Conservation (phyloP, 23 red algal genomes). For the Agarophyton chilense region DNA sequence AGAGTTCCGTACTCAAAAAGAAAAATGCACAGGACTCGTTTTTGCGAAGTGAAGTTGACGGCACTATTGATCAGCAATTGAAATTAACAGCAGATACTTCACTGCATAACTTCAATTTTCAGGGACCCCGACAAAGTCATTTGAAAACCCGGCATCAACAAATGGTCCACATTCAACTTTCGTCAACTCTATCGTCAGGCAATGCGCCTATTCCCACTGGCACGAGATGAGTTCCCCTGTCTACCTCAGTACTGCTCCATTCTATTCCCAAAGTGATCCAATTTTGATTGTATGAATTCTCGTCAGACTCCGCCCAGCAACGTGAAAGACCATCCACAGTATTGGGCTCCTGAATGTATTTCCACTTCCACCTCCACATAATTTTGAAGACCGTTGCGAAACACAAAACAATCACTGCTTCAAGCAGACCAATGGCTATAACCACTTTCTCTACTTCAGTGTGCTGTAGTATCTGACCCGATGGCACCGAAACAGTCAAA, state of each 20-base stretch:
- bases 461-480: background rate
- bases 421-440: background rate
- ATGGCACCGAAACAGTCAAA: background rate
- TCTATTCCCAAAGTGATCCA: background rate
- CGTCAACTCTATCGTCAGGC: too few species aligned
- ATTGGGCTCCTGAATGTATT: conserved; percentile 6
- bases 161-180: too few species aligned
- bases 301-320: background rate
- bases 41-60: too few species aligned
- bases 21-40: too few species aligned
- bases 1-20: too few species aligned
- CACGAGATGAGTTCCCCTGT: too few species aligned
- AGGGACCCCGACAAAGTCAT: too few species aligned
- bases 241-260: background rate
- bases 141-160: too few species aligned
- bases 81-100: too few species aligned
- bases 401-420: background rate
- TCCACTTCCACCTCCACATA: background rate
- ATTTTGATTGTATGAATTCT: background rate
- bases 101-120: too few species aligned
- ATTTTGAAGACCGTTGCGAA: background rate
- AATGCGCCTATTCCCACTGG: too few species aligned
- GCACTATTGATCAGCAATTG: too few species aligned
- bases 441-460: background rate
- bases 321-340: background rate